Evolutionary conservation across 768 basidiomycete species (phyloP), one percentile per base, ranked within the genome.

Genomic region (Suillus bovinus): DNA sequence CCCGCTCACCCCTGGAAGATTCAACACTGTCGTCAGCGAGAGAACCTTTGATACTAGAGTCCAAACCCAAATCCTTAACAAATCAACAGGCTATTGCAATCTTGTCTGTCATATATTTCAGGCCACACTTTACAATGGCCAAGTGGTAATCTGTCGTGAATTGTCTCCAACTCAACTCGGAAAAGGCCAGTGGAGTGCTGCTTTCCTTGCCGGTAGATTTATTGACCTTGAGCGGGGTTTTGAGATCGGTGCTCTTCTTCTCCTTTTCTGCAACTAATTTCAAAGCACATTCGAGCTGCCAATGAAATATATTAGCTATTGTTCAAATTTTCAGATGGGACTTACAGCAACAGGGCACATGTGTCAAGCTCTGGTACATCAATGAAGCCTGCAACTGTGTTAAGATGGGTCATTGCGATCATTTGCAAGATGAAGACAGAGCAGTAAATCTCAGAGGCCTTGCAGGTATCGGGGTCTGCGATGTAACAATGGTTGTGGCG

Each of bases 401-500:
- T 63, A 31, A 60, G 50, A 29, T 63, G 58, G 1, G 44, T 63
- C 7, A 22, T 29, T 20, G 50, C 27, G 17, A 64, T 24, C 20
- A 64, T 46, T 27, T 64, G 53, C 20, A 61, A 17, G 9, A 64
- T 24, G 33, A 64, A 64, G 34, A 34, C 7, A 11, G 42, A 44
- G 60, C 22, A 5, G 44, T 46, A 46, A 44, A 33, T 33, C 41
- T 33, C 38, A 60, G 38, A 46, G 11, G n/a, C 24, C 41, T 29
- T 36, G 58, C 27, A 39, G 11, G 34, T 33, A 36, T 31, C 59
- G 1, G 36, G 49, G 31, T 65, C 61, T 14, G 50, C 47, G 3
- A n/a, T n/a, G n/a, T n/a, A n/a, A n/a, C n/a, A n/a, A n/a, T n/a
- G n/a, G n/a, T n/a, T n/a, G n/a, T n/a, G n/a, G n/a, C n/a, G n/a